A percentile compares a stretch with the other conserved stretches of the same genome.
Evolutionary conservation across 495 filamentous ascomycete genomes (phyloP).

Genomic region (Friedmanniomyces simplex): DNA sequence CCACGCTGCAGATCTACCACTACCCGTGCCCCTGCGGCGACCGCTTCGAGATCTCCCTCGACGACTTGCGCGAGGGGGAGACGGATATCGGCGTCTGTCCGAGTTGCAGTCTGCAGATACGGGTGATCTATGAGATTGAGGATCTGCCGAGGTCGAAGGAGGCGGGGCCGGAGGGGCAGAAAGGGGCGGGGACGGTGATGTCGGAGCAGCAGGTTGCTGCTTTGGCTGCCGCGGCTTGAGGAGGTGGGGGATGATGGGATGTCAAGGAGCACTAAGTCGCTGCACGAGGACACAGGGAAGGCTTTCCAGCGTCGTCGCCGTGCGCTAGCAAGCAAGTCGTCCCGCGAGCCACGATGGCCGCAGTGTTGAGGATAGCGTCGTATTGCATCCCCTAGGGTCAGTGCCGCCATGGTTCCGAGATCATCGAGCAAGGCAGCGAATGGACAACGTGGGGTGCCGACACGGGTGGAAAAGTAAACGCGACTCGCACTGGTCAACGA

Average conservation of each 20-base stretch:
- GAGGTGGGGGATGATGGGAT: neutral
- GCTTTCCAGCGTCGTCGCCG: no score
- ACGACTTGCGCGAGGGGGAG: conserved; percentile 74
- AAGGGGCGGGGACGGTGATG: neutral
- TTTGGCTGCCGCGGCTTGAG: conserved; percentile 23
- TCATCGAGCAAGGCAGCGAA: no score
- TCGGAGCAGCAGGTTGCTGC: conserved; percentile 24
- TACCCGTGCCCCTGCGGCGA: conserved; percentile 97
- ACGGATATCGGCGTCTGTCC: conserved; percentile 85
- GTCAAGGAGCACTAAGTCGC: neutral
- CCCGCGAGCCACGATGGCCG: no score
- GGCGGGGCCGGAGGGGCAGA: conserved; percentile 5
- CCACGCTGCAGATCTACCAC: conserved; percentile 73
- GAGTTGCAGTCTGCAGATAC: conserved; percentile 91
- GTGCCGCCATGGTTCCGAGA: no score
- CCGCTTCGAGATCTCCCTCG: conserved; percentile 84
- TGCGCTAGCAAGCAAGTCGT: no score
- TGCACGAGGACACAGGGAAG: neutral
- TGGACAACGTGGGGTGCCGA: no score
- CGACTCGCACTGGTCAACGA: no score
- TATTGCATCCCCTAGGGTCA: no score
- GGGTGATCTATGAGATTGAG: conserved; percentile 73
- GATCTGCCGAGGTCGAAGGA: conserved; percentile 40
- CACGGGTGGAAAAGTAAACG: no score
- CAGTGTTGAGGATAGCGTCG: no score